Evolutionary conservation across 2,329 filamentous ascomycete species (phyloP), one percentile per base, ranked within the genome.

Genomic region (Penicillium brevicompactum): DNA sequence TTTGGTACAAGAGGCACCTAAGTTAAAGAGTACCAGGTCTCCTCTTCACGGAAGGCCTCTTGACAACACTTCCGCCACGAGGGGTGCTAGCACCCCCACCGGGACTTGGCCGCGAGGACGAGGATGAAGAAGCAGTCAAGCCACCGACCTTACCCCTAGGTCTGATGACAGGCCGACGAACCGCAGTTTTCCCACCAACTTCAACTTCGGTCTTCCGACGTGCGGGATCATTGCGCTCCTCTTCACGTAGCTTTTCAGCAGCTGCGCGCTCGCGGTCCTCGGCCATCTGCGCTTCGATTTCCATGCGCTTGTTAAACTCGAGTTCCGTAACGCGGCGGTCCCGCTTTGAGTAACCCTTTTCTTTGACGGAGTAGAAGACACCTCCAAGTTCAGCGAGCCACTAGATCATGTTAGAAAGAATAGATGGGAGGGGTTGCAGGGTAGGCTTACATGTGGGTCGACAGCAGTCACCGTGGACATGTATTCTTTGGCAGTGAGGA

Each of bases 391-490:
- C 94, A 6, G 94, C 94, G 40, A 99, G 84, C 94, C 94, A 99
- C 74, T 77, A 46, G 3, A 8, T 21, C 24, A 30, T 43, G 49
- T 54, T 41, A 59, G 49, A 55, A 51, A 53, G 37, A 5, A 38
- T 13, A 18, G 0, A 24, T 30, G 3, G 4, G 7, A 11, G 5
- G 22, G 16, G 8, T 44, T 21, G 27, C 21, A 31, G 18, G 34
- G 13, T 13, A 32, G 54, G 70, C 76, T 73, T 74, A 78, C 76
- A 71, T 95, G 91, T 49, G 94, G 93, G 72, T 99, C 94, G 1
- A 99, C 94, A 1, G 91, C 86, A 4, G 94, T 99, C 9, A 99
- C 94, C 4, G 91, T 96, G 3, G 91, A 95, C 87, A 99, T 97
- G 78, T 97, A 99, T 72, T 97, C 94, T 71, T 96, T 97, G 54